These are phyloP conservation scores for Elaeagnus macrophylla DNA, from an alignment of 306 rosid genomes.

Conservation along the genomic window DNA sequence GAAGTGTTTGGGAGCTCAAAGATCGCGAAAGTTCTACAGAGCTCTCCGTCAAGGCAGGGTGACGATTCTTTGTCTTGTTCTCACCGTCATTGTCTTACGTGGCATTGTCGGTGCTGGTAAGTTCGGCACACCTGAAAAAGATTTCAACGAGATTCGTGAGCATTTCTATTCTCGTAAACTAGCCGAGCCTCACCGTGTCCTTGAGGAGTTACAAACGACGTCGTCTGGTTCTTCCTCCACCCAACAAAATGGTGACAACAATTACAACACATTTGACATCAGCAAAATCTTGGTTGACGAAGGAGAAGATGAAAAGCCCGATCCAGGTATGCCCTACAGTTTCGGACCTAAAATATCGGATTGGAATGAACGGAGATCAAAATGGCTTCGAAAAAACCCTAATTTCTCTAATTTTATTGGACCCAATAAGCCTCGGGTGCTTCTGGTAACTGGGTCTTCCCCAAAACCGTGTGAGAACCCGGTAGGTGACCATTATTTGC, in stretches of 20 bases:
- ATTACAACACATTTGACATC: slow-evolving; percentile 58
- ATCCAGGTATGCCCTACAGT: slow-evolving; percentile 37
- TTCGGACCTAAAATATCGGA: slow-evolving; percentile 71
- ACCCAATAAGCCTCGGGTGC: slow-evolving; percentile 71
- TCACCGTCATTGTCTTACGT: slow-evolving; percentile 69
- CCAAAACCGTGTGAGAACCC: slow-evolving; percentile 93
- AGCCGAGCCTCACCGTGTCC: slow-evolving; percentile 54
- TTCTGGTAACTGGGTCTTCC: slow-evolving; percentile 79
- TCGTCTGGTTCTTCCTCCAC: slow-evolving; percentile 1
- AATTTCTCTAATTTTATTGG: slow-evolving; percentile 49
- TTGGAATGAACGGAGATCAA: slow-evolving; percentile 63
- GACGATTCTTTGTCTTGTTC: slow-evolving; percentile 53
- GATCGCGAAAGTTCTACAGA: slow-evolving; percentile 67
- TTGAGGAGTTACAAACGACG: slow-evolving; percentile 31
- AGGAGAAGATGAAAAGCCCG: slow-evolving; percentile 30
- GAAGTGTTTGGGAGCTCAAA: slow-evolving; percentile 44
- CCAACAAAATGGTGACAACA: slow-evolving; percentile 21
- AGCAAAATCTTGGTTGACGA: slow-evolving; percentile 53
- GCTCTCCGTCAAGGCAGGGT: slow-evolving; percentile 48
- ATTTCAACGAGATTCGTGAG: slow-evolving; percentile 53
- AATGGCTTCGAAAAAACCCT: slow-evolving; percentile 58
- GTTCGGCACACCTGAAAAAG: slow-evolving; percentile 83
- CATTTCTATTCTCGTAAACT: slow-evolving; percentile 42
- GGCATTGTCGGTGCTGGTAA: slow-evolving; percentile 91
- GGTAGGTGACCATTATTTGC: slow-evolving; percentile 72